These are phyloP conservation scores for Lodderomyces oxycetoniae DNA, from an alignment of 1,139 yeast genomes.

Conservation along the genomic window DNA sequence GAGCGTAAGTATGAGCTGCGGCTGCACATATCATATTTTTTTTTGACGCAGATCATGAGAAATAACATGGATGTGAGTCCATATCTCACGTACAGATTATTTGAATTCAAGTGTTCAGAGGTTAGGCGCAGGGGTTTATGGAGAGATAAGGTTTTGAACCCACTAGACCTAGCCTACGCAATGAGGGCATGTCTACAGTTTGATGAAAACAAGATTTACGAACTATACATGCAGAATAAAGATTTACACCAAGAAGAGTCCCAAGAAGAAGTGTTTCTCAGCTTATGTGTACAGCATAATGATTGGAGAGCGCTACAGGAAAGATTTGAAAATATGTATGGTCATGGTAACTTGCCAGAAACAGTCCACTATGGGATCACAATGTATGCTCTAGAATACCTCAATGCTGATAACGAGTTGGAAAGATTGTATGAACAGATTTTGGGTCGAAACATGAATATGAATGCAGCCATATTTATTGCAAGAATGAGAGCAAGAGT, in stretches of 20 bases:
- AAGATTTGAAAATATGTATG: slow-evolving; percentile 61
- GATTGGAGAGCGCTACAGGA: slow-evolving; percentile 59
- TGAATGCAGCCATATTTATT: slow-evolving; percentile 44
- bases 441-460: slow-evolving; percentile 41
- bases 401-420: slow-evolving; percentile 54
- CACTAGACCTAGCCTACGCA: slow-evolving; percentile 25
- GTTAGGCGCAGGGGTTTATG: slow-evolving; percentile 3
- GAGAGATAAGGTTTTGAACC: slow-evolving; percentile 8
- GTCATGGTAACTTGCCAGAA: slow-evolving; percentile 52
- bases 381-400: slow-evolving; percentile 55
- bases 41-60: slow-evolving; percentile 11
- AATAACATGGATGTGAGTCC: slow-evolving; percentile 7
- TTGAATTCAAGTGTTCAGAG: slow-evolving; percentile 18
- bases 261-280: slow-evolving; percentile 43
- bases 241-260: slow-evolving; percentile 22
- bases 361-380: slow-evolving; percentile 58
- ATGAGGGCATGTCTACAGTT: slow-evolving; percentile 27
- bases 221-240: slow-evolving; percentile 22
- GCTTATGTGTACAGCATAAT: slow-evolving; percentile 46
- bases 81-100: slow-evolving; percentile 6
- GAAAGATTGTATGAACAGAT: slow-evolving; percentile 49
- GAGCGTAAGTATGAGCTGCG: slow-evolving; percentile 1
- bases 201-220: slow-evolving; percentile 23
- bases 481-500: slow-evolving; percentile 48
- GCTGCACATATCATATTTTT: slow-evolving; percentile 2